Percentiles rank a stretch among this genome's conserved stretches.
These are phyloP conservation scores for Eucalyptus tenuipes DNA, from an alignment of 345 rosid genomes.

Conservation along the genomic window DNA sequence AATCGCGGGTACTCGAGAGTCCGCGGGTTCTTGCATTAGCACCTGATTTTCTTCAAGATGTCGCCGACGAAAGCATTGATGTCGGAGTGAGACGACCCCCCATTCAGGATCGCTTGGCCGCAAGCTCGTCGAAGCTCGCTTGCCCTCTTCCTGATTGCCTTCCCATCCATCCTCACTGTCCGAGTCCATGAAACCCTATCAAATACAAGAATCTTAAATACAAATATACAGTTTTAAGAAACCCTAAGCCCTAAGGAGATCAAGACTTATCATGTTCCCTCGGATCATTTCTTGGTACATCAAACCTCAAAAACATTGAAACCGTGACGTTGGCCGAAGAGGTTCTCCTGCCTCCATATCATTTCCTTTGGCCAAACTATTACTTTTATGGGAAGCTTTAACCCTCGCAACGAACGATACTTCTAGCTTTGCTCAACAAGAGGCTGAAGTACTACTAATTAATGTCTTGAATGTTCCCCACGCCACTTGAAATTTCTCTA, in stretches of 20 bases:
- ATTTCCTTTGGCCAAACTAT: no score
- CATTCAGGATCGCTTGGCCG: slow-evolving; percentile 18
- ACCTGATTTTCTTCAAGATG: background rate
- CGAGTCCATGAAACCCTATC: background rate
- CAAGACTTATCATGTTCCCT: no score
- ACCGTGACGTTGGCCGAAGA: no score
- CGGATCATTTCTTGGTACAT: no score
- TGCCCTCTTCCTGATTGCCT: slow-evolving; percentile 1
- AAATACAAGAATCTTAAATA: no score
- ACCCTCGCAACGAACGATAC: no score
- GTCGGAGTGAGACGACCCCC: slow-evolving; percentile 15
- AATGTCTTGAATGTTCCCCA: background rate
- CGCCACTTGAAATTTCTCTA: background rate
- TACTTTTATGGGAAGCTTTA: no score
- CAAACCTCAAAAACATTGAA: no score
- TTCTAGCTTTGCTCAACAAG: background rate
- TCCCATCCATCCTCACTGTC: background rate
- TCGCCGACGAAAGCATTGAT: background rate
- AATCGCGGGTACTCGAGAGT: background rate
- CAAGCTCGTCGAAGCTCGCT: background rate
- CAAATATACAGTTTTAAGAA: no score
- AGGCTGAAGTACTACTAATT: background rate
- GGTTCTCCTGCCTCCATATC: no score
- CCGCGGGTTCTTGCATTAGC: background rate
- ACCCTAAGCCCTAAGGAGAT: background rate